Evolutionary conservation across 1,284 basidiomycete species (phyloP).

Genomic region (Neolentinus lepideus): DNA sequence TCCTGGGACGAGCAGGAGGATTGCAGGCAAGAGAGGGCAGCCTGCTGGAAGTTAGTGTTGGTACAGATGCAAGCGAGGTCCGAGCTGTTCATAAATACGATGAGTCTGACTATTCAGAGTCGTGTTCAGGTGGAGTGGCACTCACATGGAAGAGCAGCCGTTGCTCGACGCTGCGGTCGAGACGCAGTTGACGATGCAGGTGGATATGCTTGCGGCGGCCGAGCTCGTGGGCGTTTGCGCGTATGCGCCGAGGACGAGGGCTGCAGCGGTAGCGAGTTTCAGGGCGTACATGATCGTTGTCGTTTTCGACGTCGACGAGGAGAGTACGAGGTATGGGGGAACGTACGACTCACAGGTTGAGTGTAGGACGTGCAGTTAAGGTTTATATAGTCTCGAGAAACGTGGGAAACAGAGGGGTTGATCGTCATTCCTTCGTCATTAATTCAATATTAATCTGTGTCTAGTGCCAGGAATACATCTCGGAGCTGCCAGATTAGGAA

Average conservation of each 20-base stretch:
- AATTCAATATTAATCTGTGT: too few relatives aligned
- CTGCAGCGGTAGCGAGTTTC: neutral
- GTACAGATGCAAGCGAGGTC: neutral
- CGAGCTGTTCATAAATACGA: neutral
- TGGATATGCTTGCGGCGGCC: neutral
- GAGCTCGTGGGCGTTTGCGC: neutral
- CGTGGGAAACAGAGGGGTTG: too few relatives aligned
- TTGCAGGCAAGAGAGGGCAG: neutral
- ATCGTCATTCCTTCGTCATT: too few relatives aligned
- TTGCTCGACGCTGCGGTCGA: neutral
- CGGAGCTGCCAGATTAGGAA: too few relatives aligned
- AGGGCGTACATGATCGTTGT: neutral
- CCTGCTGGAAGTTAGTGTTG: neutral
- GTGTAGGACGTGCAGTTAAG: too few relatives aligned
- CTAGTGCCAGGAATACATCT: too few relatives aligned
- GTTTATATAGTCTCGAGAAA: too few relatives aligned
- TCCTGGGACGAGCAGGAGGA: neutral
- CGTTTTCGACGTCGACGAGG: neutral
- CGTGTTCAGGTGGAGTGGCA: neutral
- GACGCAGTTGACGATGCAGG: neutral
- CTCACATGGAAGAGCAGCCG: conserved; percentile 1
- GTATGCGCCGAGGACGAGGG: neutral
- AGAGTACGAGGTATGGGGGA: too few relatives aligned
- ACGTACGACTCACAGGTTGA: too few relatives aligned
- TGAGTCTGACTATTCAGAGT: neutral